Base-by-base conservation (phyloP, 2,329 filamentous ascomycete species). In the Tolypocladium ophioglossoides region DNA sequence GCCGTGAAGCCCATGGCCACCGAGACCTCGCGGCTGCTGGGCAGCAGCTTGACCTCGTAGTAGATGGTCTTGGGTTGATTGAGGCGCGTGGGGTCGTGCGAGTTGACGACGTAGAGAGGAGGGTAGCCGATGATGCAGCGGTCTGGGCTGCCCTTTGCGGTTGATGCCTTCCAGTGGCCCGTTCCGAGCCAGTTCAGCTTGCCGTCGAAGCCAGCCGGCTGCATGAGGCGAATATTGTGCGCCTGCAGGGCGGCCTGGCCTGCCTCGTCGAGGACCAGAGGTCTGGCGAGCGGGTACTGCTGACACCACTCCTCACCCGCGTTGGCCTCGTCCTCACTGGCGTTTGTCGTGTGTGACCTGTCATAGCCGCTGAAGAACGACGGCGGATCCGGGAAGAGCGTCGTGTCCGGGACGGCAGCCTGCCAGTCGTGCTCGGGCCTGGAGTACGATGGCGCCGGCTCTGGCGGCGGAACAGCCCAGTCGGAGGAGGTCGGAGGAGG, bases 341-440 rank as follows among this genome's bases (percentile, higher is more conserved):
- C 84, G 67, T 92, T 92, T 64, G 82, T 84, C 2, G 84, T 78
- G 0, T 83, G 82, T 14, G 86, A 89, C 35, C 68, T 71, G 56
- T 87, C 82, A 62, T 83, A 82, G 50, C 80, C 80, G 53, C 70
- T 71, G 68, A 83, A 83, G 64, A 89, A 77, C 34, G 79, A 78
- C 0, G 87, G 87, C 1, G 87, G 87, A 0, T 86, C 86, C 1
- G 87, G 87, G 46, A 91, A 80, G 11, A 87, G 76, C 1, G 85
- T 76, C 1, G 82, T 89, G 66, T 91, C 87, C 0, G 87, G 86
- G 1, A 90, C 85, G 3, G 84, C 79, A 8, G 78, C 64, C 59
- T 84, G 76, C 87, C 87, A 91, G 69, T 87, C 82, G 65, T 90
- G 86, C 60, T 82, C 66, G 5, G 59, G 57, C 49, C 63, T 61